Evolutionary conservation across 1,139 yeast genomes (phyloP).

Genomic region (Kodamaea plutei): DNA sequence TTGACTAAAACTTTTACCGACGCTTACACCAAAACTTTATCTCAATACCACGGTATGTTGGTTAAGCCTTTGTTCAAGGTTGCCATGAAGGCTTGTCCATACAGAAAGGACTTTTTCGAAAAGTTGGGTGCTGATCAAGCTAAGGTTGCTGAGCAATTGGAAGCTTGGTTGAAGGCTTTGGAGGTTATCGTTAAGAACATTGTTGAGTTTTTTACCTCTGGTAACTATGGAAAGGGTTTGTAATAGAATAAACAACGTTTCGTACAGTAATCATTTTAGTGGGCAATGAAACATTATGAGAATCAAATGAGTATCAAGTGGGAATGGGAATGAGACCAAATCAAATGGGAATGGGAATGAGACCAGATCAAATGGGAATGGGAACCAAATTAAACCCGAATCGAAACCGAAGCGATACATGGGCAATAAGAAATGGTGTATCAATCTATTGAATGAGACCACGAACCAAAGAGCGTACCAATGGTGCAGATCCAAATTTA

Average conservation of each 20-base stretch:
- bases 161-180: slow-evolving; percentile 71
- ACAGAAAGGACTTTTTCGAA: slow-evolving; percentile 77
- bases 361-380: too few species aligned
- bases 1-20: slow-evolving; percentile 75
- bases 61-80: slow-evolving; percentile 84
- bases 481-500: too few species aligned
- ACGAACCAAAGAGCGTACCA: too few species aligned
- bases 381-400: too few species aligned
- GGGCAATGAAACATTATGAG: too few species aligned
- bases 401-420: too few species aligned
- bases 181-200: slow-evolving; percentile 71
- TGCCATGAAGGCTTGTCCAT: slow-evolving; percentile 96
- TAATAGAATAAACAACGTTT: slow-evolving; percentile 30
- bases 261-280: too few species aligned
- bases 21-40: slow-evolving; percentile 74
- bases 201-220: slow-evolving; percentile 69
- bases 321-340: too few species aligned
- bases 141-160: slow-evolving; percentile 61
- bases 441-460: too few species aligned
- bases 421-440: too few species aligned
- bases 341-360: too few species aligned
- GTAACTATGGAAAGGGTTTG: slow-evolving; percentile 87
- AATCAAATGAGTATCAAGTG: too few species aligned
- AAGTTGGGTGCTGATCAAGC: slow-evolving; percentile 73
- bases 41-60: slow-evolving; percentile 77